These are phyloP conservation scores for Trichoderma aggressivum DNA, from an alignment of 2,329 filamentous ascomycete species.

Conservation along the genomic window DNA sequence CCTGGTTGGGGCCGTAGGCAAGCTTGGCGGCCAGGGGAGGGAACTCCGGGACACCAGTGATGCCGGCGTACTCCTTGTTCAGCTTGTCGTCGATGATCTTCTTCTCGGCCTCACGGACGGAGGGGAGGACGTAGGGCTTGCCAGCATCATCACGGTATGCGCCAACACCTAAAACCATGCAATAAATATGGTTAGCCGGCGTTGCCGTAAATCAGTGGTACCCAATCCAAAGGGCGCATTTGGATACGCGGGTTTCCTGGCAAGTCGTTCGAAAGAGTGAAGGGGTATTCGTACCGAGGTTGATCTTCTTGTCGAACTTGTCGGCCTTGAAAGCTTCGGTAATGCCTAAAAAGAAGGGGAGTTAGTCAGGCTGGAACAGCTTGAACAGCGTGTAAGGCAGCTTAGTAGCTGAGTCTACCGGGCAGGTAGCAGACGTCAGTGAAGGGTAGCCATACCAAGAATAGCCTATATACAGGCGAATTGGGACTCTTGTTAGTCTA, in stretches of 20 bases:
- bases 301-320: slow-evolving; percentile 91
- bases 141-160: slow-evolving; percentile 98
- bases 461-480: slow-evolving; percentile 56
- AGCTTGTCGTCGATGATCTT: slow-evolving; percentile 73
- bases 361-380: slow-evolving; percentile 25
- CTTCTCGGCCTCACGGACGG: slow-evolving; percentile 83
- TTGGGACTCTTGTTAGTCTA: not conserved
- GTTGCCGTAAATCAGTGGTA: slow-evolving; percentile 19
- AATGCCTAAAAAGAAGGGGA: slow-evolving; percentile 56
- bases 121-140: slow-evolving; percentile 96
- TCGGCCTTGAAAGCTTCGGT: slow-evolving; percentile 99
- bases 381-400: not conserved
- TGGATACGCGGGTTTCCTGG: slow-evolving; percentile 2
- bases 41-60: slow-evolving; percentile 93
- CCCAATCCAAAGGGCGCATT: slow-evolving; percentile 16
- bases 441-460: slow-evolving; percentile 55
- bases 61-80: slow-evolving; percentile 98
- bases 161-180: slow-evolving; percentile 67
- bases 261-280: slow-evolving; percentile 9
- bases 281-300: slow-evolving; percentile 63
- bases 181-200: slow-evolving; percentile 12
- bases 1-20: slow-evolving; percentile 80
- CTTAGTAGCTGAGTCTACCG: not conserved
- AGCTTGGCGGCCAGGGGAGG: slow-evolving; percentile 87
- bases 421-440: not conserved